phyloP scores from a whole-genome alignment of 306 rosid genomes.

The Hippophae tibetana region DNA sequence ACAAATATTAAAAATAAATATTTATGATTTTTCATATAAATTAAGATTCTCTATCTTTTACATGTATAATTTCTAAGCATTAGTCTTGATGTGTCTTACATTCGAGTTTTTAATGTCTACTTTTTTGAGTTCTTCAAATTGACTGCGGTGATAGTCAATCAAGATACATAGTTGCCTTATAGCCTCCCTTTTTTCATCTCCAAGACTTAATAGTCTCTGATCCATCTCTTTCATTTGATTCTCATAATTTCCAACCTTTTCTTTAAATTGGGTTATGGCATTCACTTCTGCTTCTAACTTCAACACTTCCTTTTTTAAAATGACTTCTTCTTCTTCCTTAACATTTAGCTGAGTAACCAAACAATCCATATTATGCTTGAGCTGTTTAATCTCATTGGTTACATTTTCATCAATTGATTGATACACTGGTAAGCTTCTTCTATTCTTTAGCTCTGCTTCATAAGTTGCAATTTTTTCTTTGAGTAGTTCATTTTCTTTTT shows the following conservation, averaged over 20 bases:
- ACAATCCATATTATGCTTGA: constrained; percentile 19
- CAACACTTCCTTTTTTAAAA: constrained; percentile 43
- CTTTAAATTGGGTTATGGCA: constrained; percentile 38
- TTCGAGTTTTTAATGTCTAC: constrained; percentile 15
- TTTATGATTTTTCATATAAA: too few relatives aligned
- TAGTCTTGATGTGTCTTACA: background rate
- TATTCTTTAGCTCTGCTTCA: constrained; percentile 25
- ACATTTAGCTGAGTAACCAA: constrained; percentile 23
- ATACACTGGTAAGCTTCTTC: background rate
- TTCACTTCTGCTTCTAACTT: constrained; percentile 43
- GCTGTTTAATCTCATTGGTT: constrained; percentile 26
- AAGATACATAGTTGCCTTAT: constrained; percentile 66
- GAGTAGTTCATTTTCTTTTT: too few relatives aligned
- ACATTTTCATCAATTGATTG: background rate
- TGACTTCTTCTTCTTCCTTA: constrained; percentile 42
- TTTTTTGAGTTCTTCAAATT: constrained; percentile 36
- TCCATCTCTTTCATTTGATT: constrained; percentile 44
- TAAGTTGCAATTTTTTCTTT: constrained; percentile 15
- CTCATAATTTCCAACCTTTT: constrained; percentile 41
- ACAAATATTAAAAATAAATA: too few relatives aligned
- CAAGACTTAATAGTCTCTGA: constrained; percentile 36
- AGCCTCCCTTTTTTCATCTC: constrained; percentile 50
- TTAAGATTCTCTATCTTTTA: too few relatives aligned
- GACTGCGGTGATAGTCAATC: constrained; percentile 55
- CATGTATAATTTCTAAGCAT: background rate